phyloP scores from a whole-genome alignment of 768 basidiomycete species.

The Boletus sensibilis region DNA sequence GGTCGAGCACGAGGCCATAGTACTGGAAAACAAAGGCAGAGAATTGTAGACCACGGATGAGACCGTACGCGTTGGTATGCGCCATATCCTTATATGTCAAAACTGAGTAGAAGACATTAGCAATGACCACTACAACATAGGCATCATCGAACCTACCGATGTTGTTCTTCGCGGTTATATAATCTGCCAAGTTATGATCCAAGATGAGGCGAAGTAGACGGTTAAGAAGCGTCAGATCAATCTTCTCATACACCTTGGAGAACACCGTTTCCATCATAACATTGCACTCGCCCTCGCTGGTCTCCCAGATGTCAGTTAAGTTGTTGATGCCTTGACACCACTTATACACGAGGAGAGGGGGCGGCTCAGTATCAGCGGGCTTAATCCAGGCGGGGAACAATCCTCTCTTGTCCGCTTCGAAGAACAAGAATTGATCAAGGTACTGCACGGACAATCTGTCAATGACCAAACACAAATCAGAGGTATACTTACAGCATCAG shows the following conservation, averaged over 20 bases:
- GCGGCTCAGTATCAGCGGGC: slow-evolving; percentile 95
- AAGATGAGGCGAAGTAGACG: slow-evolving; percentile 93
- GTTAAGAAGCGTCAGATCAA: slow-evolving; percentile 94
- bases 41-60: slow-evolving; percentile 97
- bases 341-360: slow-evolving; percentile 96
- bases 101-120: slow-evolving; percentile 35
- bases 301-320: slow-evolving; percentile 97
- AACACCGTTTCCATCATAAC: slow-evolving; percentile 99
- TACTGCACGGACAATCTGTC: slow-evolving; percentile 48
- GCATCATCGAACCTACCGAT: slow-evolving; percentile 46
- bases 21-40: slow-evolving; percentile 99
- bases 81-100: slow-evolving; percentile 98
- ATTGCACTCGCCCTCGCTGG: slow-evolving; percentile 94
- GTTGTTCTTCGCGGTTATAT: slow-evolving; percentile 99
- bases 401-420: slow-evolving; percentile 97
- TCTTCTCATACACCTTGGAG: slow-evolving; percentile 98
- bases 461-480: neutral
- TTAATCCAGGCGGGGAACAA: slow-evolving; percentile 99
- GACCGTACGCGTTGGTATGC: slow-evolving; percentile 94
- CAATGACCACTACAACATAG: neutral
- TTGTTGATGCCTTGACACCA: slow-evolving; percentile 99
- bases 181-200: slow-evolving; percentile 98
- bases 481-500: slow-evolving; percentile 73
- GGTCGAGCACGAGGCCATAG: slow-evolving; percentile 92
- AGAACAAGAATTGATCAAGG: slow-evolving; percentile 97